phyloP scores from a whole-genome alignment of 495 filamentous ascomycete genomes.

The Xylaria palmicola region DNA sequence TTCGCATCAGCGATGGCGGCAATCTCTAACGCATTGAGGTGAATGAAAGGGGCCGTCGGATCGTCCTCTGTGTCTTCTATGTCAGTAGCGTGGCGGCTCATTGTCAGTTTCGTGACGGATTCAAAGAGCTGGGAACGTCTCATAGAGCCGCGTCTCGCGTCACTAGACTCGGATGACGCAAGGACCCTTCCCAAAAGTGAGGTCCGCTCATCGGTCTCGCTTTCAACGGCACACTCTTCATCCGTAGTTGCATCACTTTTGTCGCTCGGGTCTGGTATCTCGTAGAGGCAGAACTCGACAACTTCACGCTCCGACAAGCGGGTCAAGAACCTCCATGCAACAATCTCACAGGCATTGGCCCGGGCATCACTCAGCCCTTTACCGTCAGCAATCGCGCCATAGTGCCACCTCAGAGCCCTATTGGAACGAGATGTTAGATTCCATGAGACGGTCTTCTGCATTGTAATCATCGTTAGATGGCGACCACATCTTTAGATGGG shows the following conservation, averaged over 20 bases:
- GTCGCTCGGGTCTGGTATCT: constrained; percentile 55
- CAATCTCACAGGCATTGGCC: constrained; percentile 84
- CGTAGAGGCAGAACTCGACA: constrained; percentile 80
- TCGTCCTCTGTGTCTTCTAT: constrained; percentile 47
- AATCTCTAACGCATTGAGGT: constrained; percentile 87
- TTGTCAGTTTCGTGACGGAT: constrained; percentile 46
- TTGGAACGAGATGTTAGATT: background rate
- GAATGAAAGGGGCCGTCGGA: constrained; percentile 64
- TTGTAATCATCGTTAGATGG: background rate
- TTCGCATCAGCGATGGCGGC: constrained; percentile 87
- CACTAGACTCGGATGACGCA: constrained; percentile 17
- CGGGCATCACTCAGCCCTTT: constrained; percentile 72
- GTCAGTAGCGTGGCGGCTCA: constrained; percentile 40
- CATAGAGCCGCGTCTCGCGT: constrained; percentile 22
- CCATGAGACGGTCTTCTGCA: background rate
- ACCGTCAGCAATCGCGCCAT: constrained; percentile 61
- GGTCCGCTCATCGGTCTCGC: constrained; percentile 39
- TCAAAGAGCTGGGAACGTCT: constrained; percentile 39
- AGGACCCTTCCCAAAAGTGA: constrained; percentile 28
- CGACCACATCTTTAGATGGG: background rate
- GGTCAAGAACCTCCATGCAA: constrained; percentile 85
- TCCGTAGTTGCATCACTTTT: background rate
- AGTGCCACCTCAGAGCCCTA: constrained; percentile 82
- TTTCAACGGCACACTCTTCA: constrained; percentile 24
- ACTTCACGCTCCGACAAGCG: constrained; percentile 76